Conservation (phyloP, 2,329 filamentous ascomycete genomes). For the Rosellinia necatrix region DNA sequence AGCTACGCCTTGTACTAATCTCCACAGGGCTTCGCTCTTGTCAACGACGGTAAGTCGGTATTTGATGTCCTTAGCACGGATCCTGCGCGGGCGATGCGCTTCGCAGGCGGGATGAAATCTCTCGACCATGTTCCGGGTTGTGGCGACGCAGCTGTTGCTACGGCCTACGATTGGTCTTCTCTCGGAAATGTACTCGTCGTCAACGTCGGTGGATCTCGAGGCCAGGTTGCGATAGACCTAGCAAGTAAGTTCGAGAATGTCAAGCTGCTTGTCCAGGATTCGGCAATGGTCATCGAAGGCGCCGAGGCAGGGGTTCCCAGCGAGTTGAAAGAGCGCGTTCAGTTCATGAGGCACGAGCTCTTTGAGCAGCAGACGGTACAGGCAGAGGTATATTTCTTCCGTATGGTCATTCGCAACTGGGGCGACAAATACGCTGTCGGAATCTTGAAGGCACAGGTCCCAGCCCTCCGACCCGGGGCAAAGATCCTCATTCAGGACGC, state of each 20-base stretch:
- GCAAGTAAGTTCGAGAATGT: conserved; percentile 27
- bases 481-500: conserved; percentile 34
- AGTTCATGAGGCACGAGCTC: conserved; percentile 32
- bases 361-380: conserved; percentile 31
- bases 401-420: conserved; percentile 32
- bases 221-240: conserved; percentile 31
- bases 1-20: conserved; percentile 19
- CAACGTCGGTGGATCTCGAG: conserved; percentile 31
- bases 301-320: conserved; percentile 27
- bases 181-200: conserved; percentile 29
- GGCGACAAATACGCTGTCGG: conserved; percentile 31
- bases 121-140: conserved; percentile 28
- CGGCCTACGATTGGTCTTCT: conserved; percentile 35
- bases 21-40: conserved; percentile 31
- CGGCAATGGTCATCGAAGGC: conserved; percentile 21
- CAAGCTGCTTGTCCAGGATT: conserved; percentile 34
- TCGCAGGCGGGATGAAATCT: conserved; percentile 13
- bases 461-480: conserved; percentile 29
- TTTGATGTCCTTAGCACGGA: conserved; percentile 23
- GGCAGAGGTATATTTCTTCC: conserved; percentile 34
- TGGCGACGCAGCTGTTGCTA: conserved; percentile 13
- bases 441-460: conserved; percentile 34
- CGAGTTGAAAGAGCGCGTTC: conserved; percentile 31
- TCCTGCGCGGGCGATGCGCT: conserved; percentile 19
- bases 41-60: conserved; percentile 25